phyloP scores from a whole-genome alignment of 2,329 filamentous ascomycete species.

The Ophiocordyceps unilateralis region DNA sequence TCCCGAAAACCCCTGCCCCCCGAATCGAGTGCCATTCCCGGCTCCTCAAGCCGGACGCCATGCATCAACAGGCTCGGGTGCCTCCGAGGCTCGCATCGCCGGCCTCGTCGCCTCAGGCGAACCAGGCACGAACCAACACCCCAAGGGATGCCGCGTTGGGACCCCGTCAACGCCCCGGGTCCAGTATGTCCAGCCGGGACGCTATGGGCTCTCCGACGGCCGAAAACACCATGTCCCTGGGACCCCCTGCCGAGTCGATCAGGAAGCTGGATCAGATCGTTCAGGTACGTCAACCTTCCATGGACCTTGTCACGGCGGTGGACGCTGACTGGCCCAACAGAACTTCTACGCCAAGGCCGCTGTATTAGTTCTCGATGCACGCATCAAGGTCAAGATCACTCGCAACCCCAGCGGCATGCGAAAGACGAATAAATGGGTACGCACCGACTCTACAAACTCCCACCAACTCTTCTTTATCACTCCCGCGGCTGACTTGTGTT shows the following conservation, averaged over 20 bases:
- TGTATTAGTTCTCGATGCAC: constrained; percentile 64
- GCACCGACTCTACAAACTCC: constrained; percentile 12
- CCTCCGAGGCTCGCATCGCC: constrained; percentile 58
- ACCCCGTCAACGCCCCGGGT: constrained; percentile 24
- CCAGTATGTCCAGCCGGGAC: constrained; percentile 24
- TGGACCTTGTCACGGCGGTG: not conserved
- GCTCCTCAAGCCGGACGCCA: constrained; percentile 18
- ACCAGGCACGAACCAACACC: constrained; percentile 56
- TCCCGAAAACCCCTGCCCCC: not conserved
- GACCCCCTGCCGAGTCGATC: constrained; percentile 47
- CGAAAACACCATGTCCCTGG: constrained; percentile 22
- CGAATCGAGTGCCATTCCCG: not conserved
- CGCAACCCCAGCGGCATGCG: constrained; percentile 22
- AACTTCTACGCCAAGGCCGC: constrained; percentile 86
- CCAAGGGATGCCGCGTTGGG: constrained; percentile 41
- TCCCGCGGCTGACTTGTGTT: not conserved
- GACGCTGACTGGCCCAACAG: constrained; percentile 25
- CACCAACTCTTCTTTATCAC: not conserved
- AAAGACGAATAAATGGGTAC: constrained; percentile 76
- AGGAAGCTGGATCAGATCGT: constrained; percentile 86
- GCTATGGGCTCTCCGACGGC: constrained; percentile 29
- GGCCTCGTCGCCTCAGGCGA: constrained; percentile 53
- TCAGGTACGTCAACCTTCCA: constrained; percentile 37
- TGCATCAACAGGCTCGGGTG: constrained; percentile 82
- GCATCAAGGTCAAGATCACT: constrained; percentile 48